Evolutionary conservation across 2,329 filamentous ascomycete species (phyloP), one percentile per base, ranked within the genome.

Genomic region (Tolypocladium amazonense): DNA sequence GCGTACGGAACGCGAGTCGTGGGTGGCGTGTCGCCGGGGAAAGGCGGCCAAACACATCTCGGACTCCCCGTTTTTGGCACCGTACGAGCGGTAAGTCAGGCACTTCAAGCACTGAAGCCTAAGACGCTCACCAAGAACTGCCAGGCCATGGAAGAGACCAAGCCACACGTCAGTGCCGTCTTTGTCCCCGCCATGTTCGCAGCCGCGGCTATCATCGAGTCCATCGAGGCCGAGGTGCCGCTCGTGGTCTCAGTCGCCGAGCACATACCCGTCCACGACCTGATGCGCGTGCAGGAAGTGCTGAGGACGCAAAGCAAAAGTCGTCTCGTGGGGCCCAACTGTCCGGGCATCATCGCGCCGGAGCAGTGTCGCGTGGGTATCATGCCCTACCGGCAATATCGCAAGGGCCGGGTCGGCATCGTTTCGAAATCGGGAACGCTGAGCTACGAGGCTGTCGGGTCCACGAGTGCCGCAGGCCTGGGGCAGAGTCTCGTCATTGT

Each of bases 351-450:
- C 62, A 90, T 92, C 60, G 88, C 88, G 4, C 86, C 88, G 0
- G 81, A 86, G 27, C 86, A 85, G 2, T 92, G 89, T 65, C 60
- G 74, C 0, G 70, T 76, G 6, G 74, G 74, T 2, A 76, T 76
- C 47, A 76, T 76, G 74, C 74, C 74, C 0, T 74, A 73, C 56
- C 67, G 66, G 37, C 74, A 76, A 64, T 76, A 75, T 33, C 62
- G 59, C 1, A 81, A 84, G 0, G 89, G 88, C 0, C 81, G 83
- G 60, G 77, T 93, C 27, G 89, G 88, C 2, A 89, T 93, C 59
- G 83, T 90, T 3, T 88, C 88, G n/a, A 92, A 90, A 69, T 91
- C 88, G 0, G 89, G 89, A 1, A 93, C 89, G 0, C 74, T 93
- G 47, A 90, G 88, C 62, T 93, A 92, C 67, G 89, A 93, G 70